Conservation (phyloP, 2,329 filamentous ascomycete genomes). For the Talaromyces sp. region DNA sequence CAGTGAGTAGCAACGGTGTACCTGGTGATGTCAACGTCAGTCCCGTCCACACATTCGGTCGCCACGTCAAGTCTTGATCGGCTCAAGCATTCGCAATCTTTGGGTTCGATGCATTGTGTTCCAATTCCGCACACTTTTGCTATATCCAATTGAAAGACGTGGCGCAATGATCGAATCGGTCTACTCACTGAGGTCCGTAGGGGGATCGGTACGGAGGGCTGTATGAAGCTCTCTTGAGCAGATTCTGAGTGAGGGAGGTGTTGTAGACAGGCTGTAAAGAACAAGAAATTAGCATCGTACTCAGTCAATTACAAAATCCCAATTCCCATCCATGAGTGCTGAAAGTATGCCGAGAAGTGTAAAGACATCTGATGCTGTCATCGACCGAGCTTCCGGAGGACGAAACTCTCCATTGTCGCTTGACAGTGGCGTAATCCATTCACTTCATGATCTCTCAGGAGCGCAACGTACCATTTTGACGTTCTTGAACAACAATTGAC, state of each 20-base stretch:
- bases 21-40: constrained; percentile 31
- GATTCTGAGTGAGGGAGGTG: constrained; percentile 10
- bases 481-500: constrained; percentile 10
- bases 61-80: not conserved
- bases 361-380: constrained; percentile 3
- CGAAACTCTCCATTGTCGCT: not conserved
- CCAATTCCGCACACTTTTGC: not conserved
- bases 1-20: constrained; percentile 50
- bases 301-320: not conserved
- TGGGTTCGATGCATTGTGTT: no score
- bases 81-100: not conserved
- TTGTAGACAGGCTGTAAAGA: constrained; percentile 15
- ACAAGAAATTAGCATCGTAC: not conserved
- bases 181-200: constrained; percentile 18
- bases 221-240: constrained; percentile 17
- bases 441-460: not conserved
- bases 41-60: not conserved
- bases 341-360: not conserved
- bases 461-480: constrained; percentile 15
- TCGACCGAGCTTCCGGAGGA: constrained; percentile 3
- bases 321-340: not conserved
- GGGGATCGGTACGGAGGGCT: constrained; percentile 15
- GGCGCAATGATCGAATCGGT: not conserved
- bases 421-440: not conserved
- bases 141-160: not conserved